Percentiles rank a stretch among this genome's conserved stretches.
These are phyloP conservation scores for Zalaria sp. DNA, from an alignment of 2,329 filamentous ascomycete genomes.

Conservation along the genomic window DNA sequence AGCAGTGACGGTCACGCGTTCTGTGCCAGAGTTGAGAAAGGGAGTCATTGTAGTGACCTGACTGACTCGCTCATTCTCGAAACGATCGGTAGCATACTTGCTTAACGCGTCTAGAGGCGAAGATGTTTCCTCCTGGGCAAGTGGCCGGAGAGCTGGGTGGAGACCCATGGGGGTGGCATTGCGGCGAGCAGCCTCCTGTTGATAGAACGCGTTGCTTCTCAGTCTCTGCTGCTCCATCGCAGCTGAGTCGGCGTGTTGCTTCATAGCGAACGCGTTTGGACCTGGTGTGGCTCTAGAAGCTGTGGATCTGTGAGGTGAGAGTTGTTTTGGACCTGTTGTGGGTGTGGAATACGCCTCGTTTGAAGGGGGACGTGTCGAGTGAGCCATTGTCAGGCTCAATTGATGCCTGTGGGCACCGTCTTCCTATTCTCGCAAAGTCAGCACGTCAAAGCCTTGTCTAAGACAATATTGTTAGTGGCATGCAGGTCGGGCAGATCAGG, in stretches of 20 bases:
- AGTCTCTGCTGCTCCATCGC: conserved; percentile 12
- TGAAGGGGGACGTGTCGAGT: too few relatives aligned
- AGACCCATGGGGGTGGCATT: conserved; percentile 8
- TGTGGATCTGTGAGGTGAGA: too few relatives aligned
- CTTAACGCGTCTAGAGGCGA: background rate
- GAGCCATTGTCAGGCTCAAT: too few relatives aligned
- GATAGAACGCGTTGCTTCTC: conserved; percentile 19
- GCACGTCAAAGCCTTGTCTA: too few relatives aligned
- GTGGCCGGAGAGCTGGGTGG: conserved; percentile 13
- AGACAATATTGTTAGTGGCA: too few relatives aligned
- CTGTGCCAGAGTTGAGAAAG: conserved; percentile 10
- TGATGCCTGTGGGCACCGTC: too few relatives aligned
- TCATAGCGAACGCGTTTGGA: conserved; percentile 15
- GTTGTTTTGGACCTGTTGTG: too few relatives aligned
- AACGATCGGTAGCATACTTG: conserved; percentile 4
- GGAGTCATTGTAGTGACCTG: conserved; percentile 14
- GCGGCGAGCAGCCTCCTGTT: conserved; percentile 11
- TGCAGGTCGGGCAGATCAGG: too few relatives aligned
- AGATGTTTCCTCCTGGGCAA: background rate
- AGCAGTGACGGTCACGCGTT: conserved; percentile 3
- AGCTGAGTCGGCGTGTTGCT: conserved; percentile 6
- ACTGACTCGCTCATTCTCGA: conserved; percentile 2
- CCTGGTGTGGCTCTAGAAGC: conserved; percentile 7
- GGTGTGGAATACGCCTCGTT: too few relatives aligned
- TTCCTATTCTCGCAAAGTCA: too few relatives aligned